Evolutionary conservation across 2,329 filamentous ascomycete species (phyloP).

Genomic region (Xylariaceae sp.): DNA sequence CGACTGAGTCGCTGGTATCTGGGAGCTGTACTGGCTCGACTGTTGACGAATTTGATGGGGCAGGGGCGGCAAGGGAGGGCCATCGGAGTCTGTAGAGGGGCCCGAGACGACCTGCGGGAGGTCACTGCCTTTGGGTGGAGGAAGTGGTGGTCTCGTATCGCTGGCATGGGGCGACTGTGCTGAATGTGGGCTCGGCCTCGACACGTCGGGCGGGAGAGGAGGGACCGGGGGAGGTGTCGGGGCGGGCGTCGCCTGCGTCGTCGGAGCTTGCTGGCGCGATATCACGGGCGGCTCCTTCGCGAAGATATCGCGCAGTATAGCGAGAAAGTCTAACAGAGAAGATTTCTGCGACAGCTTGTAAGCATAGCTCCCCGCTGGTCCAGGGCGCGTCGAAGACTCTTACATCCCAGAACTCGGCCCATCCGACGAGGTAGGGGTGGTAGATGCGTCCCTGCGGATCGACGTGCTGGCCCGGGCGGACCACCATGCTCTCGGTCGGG

Average conservation of each 20-base stretch:
- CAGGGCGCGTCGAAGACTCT: too few relatives aligned
- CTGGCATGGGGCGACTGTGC: constrained; percentile 25
- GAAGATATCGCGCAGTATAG: constrained; percentile 78
- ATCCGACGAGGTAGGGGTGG: constrained; percentile 88
- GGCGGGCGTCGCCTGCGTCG: constrained; percentile 28
- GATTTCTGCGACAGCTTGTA: constrained; percentile 55
- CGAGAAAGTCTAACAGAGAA: constrained; percentile 73
- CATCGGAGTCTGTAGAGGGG: constrained; percentile 20
- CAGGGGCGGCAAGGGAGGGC: constrained; percentile 27
- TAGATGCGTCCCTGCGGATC: constrained; percentile 89
- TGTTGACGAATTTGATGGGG: constrained; percentile 24
- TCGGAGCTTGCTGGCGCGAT: constrained; percentile 48
- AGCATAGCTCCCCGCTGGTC: too few relatives aligned
- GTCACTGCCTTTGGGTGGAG: constrained; percentile 45
- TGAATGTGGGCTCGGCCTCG: constrained; percentile 31
- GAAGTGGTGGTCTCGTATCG: constrained; percentile 36
- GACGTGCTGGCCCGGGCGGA: constrained; percentile 90
- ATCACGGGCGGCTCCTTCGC: constrained; percentile 91
- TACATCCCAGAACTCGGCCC: constrained; percentile 86
- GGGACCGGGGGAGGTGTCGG: constrained; percentile 59
- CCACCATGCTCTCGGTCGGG: constrained; percentile 79
- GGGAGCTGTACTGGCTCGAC: constrained; percentile 16
- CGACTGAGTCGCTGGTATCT: constrained; percentile 9
- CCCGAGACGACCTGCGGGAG: constrained; percentile 24
- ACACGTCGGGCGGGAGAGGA: constrained; percentile 60